Conservation (phyloP, 2,329 filamentous ascomycete genomes). For the Aspergillus proliferans region DNA sequence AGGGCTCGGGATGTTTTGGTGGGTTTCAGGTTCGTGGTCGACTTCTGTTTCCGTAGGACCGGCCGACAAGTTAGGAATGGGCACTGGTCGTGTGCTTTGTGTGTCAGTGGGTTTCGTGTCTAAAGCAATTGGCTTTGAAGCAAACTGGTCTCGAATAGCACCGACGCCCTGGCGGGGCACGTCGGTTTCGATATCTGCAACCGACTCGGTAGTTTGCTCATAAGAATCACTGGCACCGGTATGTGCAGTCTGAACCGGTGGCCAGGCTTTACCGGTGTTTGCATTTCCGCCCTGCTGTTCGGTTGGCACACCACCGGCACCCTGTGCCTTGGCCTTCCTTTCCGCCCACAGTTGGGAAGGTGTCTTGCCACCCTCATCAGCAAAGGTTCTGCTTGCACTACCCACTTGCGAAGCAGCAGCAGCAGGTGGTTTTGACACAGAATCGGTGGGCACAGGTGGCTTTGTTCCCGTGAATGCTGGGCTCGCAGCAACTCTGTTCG, state of each 20-base stretch:
- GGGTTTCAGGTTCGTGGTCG: constrained; percentile 39
- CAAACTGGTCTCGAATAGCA: constrained; percentile 76
- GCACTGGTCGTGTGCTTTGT: constrained; percentile 60
- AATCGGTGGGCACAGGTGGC: constrained; percentile 68
- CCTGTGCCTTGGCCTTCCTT: constrained; percentile 80
- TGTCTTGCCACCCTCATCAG: constrained; percentile 90
- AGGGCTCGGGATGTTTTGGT: constrained; percentile 31
- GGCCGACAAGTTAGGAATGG: constrained; percentile 69
- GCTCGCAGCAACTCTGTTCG: constrained; percentile 74
- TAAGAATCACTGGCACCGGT: constrained; percentile 54
- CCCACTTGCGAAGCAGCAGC: constrained; percentile 58
- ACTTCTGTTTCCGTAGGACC: constrained; percentile 46
- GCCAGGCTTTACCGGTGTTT: constrained; percentile 84
- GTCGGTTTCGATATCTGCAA: constrained; percentile 45
- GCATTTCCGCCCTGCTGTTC: constrained; percentile 60
- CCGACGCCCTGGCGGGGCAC: constrained; percentile 61
- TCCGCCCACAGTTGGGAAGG: constrained; percentile 96
- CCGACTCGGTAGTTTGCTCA: constrained; percentile 60
- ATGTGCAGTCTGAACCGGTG: constrained; percentile 66
- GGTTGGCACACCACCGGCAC: constrained; percentile 47
- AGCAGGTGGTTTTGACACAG: constrained; percentile 53
- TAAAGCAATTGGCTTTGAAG: constrained; percentile 44
- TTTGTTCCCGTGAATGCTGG: constrained; percentile 81
- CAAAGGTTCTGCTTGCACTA: constrained; percentile 83
- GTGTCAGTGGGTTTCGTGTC: constrained; percentile 59